phyloP scores from a whole-genome alignment of 2,329 filamentous ascomycete genomes.

The Fusarium heterosporum region DNA sequence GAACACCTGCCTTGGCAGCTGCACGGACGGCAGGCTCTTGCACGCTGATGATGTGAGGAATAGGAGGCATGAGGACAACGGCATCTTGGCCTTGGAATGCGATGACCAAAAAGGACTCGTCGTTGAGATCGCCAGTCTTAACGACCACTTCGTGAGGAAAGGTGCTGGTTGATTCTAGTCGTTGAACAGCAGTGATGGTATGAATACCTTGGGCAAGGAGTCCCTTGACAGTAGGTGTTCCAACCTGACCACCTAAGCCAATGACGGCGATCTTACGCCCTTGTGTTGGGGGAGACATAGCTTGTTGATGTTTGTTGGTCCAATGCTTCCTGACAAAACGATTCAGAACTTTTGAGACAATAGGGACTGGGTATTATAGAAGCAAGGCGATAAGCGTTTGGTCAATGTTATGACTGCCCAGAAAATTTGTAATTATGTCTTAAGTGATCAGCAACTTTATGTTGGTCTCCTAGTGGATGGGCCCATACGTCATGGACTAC shows the following conservation, averaged over 20 bases:
- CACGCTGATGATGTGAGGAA: conserved; percentile 17
- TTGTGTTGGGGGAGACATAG: conserved; percentile 6
- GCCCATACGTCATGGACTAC: background rate
- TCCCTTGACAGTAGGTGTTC: background rate
- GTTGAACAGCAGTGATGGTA: conserved; percentile 22
- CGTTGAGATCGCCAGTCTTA: conserved; percentile 11
- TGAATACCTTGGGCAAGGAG: conserved; percentile 15
- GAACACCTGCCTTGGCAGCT: conserved; percentile 1
- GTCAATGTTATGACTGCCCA: background rate
- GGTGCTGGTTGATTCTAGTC: conserved; percentile 10
- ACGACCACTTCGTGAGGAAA: conserved; percentile 5
- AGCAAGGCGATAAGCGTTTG: background rate
- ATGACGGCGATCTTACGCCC: conserved; percentile 22
- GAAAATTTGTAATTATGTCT: background rate
- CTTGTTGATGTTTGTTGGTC: background rate
- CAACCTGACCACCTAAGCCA: conserved; percentile 16
- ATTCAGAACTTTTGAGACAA: background rate
- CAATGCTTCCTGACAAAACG: background rate
- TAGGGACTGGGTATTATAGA: background rate
- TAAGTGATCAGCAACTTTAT: background rate
- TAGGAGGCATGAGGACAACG: conserved; percentile 22
- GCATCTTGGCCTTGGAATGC: conserved; percentile 17
- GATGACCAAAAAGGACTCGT: conserved; percentile 14
- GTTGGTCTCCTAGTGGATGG: background rate
- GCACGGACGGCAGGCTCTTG: conserved; percentile 30